These are phyloP conservation scores for Priceomyces carsonii DNA, from an alignment of 805 yeast species.

Conservation along the genomic window DNA sequence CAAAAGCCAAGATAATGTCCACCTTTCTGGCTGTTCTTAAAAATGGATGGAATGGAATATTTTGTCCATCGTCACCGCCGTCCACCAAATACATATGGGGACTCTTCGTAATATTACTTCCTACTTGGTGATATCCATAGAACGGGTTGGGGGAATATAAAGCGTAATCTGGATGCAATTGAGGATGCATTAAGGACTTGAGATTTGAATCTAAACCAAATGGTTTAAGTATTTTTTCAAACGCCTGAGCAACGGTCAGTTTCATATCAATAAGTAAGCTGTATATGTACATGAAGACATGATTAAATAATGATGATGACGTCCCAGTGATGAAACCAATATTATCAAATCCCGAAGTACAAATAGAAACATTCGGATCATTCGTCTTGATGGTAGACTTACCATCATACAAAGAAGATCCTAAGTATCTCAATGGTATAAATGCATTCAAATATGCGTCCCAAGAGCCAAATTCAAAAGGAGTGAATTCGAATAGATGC, in stretches of 20 bases:
- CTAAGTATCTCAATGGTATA: constrained; percentile 52
- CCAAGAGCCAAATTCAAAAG: constrained; percentile 72
- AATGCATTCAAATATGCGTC: constrained; percentile 49
- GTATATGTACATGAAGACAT: constrained; percentile 51
- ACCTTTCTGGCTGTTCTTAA: constrained; percentile 33
- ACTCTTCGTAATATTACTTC: constrained; percentile 11
- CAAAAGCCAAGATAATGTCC: constrained; percentile 43
- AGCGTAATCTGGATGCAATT: constrained; percentile 57
- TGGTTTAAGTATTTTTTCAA: constrained; percentile 37
- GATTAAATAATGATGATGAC: constrained; percentile 63
- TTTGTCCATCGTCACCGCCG: constrained; percentile 53
- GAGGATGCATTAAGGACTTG: constrained; percentile 24
- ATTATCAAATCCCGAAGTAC: constrained; percentile 57
- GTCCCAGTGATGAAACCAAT: constrained; percentile 62
- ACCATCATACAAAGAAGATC: constrained; percentile 50
- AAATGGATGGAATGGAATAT: constrained; percentile 48
- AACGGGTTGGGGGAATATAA: constrained; percentile 65
- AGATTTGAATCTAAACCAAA: constrained; percentile 44
- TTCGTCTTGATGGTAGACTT: constrained; percentile 25
- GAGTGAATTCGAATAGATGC: constrained; percentile 58
- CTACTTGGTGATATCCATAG: constrained; percentile 23
- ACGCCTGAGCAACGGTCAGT: constrained; percentile 30
- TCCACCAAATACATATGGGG: constrained; percentile 37
- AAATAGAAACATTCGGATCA: constrained; percentile 28
- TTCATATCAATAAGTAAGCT: constrained; percentile 32